Conservation (phyloP, 805 yeast species). For the Candida qinlingensis region DNA sequence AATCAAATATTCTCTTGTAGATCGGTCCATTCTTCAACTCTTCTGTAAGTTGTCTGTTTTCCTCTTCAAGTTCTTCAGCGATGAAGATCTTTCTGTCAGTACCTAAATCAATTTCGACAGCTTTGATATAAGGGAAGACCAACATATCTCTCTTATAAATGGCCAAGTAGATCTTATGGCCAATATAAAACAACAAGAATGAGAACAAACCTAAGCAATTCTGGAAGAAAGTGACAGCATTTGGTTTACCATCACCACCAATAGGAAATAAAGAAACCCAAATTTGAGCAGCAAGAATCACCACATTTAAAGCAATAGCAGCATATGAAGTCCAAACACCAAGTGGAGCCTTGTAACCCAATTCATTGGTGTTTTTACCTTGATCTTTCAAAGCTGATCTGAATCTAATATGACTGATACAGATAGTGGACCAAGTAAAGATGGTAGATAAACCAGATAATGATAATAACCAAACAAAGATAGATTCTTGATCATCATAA, state of each 20-base stretch:
- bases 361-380: constrained; percentile 43
- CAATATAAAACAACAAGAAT: constrained; percentile 39
- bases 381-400: constrained; percentile 53
- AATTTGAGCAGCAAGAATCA: constrained; percentile 54
- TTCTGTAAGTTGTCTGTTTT: constrained; percentile 32
- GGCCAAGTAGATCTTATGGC: constrained; percentile 43
- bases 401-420: constrained; percentile 52
- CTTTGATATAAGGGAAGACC: constrained; percentile 28
- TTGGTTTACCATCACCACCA: constrained; percentile 34
- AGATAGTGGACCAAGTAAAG: constrained; percentile 59
- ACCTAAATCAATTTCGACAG: constrained; percentile 38
- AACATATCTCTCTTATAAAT: constrained; percentile 21
- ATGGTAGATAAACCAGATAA: constrained; percentile 57
- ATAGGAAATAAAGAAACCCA: constrained; percentile 64
- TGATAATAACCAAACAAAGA: constrained; percentile 60
- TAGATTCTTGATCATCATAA: constrained; percentile 49
- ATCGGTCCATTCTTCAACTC: constrained; percentile 17
- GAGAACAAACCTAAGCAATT: constrained; percentile 46
- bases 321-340: constrained; percentile 51
- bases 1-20: constrained; percentile 16
- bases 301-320: constrained; percentile 42
- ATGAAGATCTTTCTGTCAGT: constrained; percentile 42
- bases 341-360: constrained; percentile 46
- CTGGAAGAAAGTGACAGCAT: constrained; percentile 44
- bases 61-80: constrained; percentile 35